Base-by-base conservation (phyloP, 2,329 filamentous ascomycete species). In the Monosporascus sp. region DNA sequence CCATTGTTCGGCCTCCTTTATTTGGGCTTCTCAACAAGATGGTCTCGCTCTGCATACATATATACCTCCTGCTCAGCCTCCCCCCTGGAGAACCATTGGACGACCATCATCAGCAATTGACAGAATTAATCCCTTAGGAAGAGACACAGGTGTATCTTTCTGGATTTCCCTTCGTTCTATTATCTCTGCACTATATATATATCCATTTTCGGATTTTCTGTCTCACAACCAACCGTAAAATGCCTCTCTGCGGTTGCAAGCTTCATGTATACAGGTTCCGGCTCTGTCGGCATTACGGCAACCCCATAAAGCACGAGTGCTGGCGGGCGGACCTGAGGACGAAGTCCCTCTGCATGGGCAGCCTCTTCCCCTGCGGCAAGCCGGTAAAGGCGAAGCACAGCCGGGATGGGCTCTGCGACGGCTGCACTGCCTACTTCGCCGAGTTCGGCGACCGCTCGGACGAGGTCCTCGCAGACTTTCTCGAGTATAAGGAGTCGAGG, bases 221-320 rank as follows among this genome's bases (percentile, higher is more conserved):
- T 27, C 22, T 24, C 5, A 18, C 2, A 8, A 18, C 38, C 38
- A n/a, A 18, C 6, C 38, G n/a, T 41, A 20, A 41, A 41, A 41
- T 27, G 22, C 43, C 20, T 46, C 22, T 25, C 39, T 65, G 62
- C 41, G 52, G 49, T 7, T 65, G 63, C 31, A 47, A 49, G 44
- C 56, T 54, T 20, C 43, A 47, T 7, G 60, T 60, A 2, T 50
- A 55, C 27, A 51, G 60, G 20, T 62, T 57, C 49, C 48, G 43
- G 22, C 11, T 45, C n/a, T 65, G 63, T n/a, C 37, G 55, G 5
- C 63, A 65, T 15, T 46, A 46, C 52, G 63, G 61, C 37, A 58
- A 64, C 45, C 50, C 59, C 4, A 50, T 48, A 8, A 24, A 55
- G 25, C 35, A 57, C 9, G 50, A 52, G 9, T 66, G 63, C 37